Conservation (phyloP, 805 yeast species). For the Cyberlindnera americana region DNA sequence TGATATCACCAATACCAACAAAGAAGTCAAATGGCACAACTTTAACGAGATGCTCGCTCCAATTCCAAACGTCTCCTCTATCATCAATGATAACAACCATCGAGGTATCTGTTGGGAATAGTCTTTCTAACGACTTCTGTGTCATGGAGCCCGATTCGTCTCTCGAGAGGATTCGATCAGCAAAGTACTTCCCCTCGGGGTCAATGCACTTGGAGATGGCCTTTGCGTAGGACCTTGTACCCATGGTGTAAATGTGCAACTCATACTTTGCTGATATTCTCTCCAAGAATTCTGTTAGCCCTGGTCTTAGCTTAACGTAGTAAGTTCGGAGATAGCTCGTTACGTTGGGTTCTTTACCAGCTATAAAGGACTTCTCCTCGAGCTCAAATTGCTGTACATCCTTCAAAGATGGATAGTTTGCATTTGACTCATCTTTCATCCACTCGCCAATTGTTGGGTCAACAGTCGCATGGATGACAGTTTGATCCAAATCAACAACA, state of each 20-base stretch:
- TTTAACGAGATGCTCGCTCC: conserved; percentile 88
- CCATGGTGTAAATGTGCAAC: conserved; percentile 97
- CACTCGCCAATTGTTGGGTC: conserved; percentile 97
- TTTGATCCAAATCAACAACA: conserved; percentile 96
- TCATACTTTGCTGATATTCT: conserved; percentile 67
- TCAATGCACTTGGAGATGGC: conserved; percentile 89
- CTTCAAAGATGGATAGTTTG: conserved; percentile 78
- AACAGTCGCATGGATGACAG: conserved; percentile 95
- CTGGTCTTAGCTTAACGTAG: conserved; percentile 90
- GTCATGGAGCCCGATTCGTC: conserved; percentile 94
- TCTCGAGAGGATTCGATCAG: conserved; percentile 85
- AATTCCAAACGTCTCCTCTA: conserved; percentile 98
- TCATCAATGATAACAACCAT: conserved; percentile 97
- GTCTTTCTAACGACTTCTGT: conserved; percentile 79
- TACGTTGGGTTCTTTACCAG: conserved; percentile 56
- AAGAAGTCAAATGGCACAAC: conserved; percentile 95
- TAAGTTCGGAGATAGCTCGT: conserved; percentile 66
- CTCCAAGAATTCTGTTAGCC: conserved; percentile 68
- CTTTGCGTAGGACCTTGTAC: conserved; percentile 88
- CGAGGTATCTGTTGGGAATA: conserved; percentile 93
- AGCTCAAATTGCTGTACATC: conserved; percentile 77
- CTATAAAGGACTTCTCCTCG: conserved; percentile 57
- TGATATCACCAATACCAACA: conserved; percentile 96
- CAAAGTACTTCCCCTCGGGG: conserved; percentile 82
- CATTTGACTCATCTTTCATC: conserved; percentile 82